Conservation (phyloP, 2,329 filamentous ascomycete species). For the Talaromyces amestolkiae region DNA sequence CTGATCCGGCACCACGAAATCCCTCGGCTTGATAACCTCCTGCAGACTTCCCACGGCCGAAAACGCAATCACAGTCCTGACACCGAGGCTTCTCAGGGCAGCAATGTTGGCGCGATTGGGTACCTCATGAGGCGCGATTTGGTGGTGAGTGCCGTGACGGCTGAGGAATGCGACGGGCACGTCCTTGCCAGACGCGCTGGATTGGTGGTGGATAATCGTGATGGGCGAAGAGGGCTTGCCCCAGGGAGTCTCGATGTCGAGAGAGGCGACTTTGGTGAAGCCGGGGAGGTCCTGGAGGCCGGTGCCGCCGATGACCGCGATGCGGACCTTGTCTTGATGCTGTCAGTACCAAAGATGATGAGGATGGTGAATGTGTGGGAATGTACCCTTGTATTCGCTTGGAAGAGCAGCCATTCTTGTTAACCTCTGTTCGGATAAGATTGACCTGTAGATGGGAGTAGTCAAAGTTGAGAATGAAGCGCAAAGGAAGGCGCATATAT, state of each 20-base stretch:
- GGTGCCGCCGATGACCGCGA: slow-evolving; percentile 90
- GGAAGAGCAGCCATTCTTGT: slow-evolving; percentile 55
- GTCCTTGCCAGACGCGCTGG: slow-evolving; percentile 61
- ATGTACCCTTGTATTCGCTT: slow-evolving; percentile 58
- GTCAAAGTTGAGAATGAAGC: slow-evolving; percentile 22
- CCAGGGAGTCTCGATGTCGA: slow-evolving; percentile 83
- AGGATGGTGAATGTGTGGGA: neutral
- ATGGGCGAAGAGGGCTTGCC: slow-evolving; percentile 74
- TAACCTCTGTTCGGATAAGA: slow-evolving; percentile 34
- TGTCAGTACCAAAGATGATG: neutral
- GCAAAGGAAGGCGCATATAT: neutral
- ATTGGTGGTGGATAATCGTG: slow-evolving; percentile 81
- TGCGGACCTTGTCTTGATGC: slow-evolving; percentile 60
- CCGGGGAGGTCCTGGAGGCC: slow-evolving; percentile 83
- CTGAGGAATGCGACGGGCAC: slow-evolving; percentile 83
- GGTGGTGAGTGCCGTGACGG: slow-evolving; percentile 84
- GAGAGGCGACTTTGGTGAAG: slow-evolving; percentile 77
- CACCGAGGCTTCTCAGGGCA: slow-evolving; percentile 87
- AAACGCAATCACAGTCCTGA: slow-evolving; percentile 89
- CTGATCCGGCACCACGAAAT: slow-evolving; percentile 96
- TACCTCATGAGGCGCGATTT: slow-evolving; percentile 92
- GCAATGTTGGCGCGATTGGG: slow-evolving; percentile 93
- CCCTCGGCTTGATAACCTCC: slow-evolving; percentile 89
- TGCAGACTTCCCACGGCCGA: slow-evolving; percentile 89
- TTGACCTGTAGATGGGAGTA: slow-evolving; percentile 22